Evolutionary conservation across 2,329 filamentous ascomycete genomes (phyloP).

Genomic region (Didymella exigua): DNA sequence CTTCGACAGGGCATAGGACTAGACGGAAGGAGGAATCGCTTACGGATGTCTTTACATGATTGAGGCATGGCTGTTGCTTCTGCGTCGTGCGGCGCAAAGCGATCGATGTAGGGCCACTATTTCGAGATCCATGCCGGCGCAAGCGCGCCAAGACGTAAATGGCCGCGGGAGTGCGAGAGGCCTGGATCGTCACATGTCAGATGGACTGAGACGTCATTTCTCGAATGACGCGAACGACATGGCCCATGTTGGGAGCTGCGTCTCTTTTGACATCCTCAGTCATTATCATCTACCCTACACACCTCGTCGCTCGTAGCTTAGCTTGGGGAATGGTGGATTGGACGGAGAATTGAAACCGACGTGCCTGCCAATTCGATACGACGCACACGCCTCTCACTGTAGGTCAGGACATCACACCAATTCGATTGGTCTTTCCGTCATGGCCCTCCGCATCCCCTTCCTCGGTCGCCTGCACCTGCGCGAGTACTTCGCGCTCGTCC

Average conservation of each 20-base stretch:
- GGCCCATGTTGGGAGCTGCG: not conserved
- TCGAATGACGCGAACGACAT: slow-evolving; percentile 1
- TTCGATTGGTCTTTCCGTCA: slow-evolving; percentile 2
- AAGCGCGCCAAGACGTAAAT: slow-evolving; percentile 19
- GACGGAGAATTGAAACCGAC: not conserved
- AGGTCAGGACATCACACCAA: not conserved
- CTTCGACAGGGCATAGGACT: too few species aligned
- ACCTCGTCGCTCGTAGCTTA: too few species aligned
- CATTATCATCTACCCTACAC: not conserved
- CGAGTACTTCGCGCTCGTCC: slow-evolving; percentile 86
- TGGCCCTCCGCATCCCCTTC: slow-evolving; percentile 63
- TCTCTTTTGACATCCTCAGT: not conserved
- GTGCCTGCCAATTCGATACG: not conserved
- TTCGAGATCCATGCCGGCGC: slow-evolving; percentile 12
- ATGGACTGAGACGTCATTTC: slow-evolving; percentile 14
- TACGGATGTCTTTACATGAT: slow-evolving; percentile 96
- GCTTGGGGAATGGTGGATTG: not conserved
- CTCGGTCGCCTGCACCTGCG: slow-evolving; percentile 65
- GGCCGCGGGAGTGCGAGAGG: slow-evolving; percentile 2
- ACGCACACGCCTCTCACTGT: not conserved
- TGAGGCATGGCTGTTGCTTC: slow-evolving; percentile 71
- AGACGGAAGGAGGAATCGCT: slow-evolving; percentile 43
- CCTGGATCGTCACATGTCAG: slow-evolving; percentile 30
- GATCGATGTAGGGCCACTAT: not conserved
- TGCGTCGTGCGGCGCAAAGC: slow-evolving; percentile 5